Evolutionary conservation across 495 filamentous ascomycete species (phyloP).

Genomic region (Cercophora newfieldiana): DNA sequence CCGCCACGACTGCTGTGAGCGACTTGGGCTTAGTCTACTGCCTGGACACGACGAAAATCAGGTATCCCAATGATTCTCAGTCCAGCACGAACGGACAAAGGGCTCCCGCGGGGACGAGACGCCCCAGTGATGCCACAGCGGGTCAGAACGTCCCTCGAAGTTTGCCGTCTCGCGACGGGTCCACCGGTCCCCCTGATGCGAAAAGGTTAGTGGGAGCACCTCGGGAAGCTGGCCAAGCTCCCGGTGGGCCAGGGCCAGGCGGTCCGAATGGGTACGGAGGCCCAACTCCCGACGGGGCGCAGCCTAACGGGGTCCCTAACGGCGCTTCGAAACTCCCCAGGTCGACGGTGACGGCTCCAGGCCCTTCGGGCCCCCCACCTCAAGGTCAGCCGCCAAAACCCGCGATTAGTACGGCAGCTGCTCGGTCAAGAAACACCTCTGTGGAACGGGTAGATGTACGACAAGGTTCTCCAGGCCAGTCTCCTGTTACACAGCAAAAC

Average conservation of each 20-base stretch:
- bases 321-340: slow-evolving; percentile 63
- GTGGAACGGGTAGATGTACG: slow-evolving; percentile 40
- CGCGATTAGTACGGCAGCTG: slow-evolving; percentile 27
- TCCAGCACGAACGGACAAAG: slow-evolving; percentile 44
- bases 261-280: slow-evolving; percentile 39
- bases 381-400: slow-evolving; percentile 83
- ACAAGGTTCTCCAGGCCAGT: slow-evolving; percentile 48
- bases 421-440: slow-evolving; percentile 42
- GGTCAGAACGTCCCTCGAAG: slow-evolving; percentile 37
- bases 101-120: slow-evolving; percentile 34
- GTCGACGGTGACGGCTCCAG: slow-evolving; percentile 63
- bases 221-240: slow-evolving; percentile 35
- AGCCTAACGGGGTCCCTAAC: slow-evolving; percentile 30
- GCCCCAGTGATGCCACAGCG: slow-evolving; percentile 39
- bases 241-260: slow-evolving; percentile 45
- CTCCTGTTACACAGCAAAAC: slow-evolving; percentile 55
- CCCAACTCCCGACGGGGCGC: slow-evolving; percentile 36
- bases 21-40: slow-evolving; percentile 90
- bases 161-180: slow-evolving; percentile 62
- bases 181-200: slow-evolving; percentile 56
- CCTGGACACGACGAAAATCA: slow-evolving; percentile 91
- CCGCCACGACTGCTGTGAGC: slow-evolving; percentile 70
- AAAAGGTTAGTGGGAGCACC: slow-evolving; percentile 53
- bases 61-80: slow-evolving; percentile 82
- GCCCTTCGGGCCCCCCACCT: slow-evolving; percentile 80